A percentile compares a stretch with the other conserved stretches of the same genome.
Conservation (phyloP, 805 yeast genomes). For the Sugiyamaella qingdaonensis region DNA sequence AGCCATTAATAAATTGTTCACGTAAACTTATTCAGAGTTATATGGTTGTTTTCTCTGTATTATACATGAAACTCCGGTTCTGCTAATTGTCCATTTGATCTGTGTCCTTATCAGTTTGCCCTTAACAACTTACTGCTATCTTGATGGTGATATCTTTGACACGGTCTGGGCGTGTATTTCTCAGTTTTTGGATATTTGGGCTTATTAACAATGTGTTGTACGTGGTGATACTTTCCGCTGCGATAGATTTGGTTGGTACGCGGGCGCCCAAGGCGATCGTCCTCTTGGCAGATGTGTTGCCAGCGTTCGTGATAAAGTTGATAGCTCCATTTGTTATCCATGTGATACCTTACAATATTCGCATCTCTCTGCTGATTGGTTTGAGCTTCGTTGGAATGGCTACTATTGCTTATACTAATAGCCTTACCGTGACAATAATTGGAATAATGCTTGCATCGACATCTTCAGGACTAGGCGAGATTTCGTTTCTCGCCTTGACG, state of each 20-base stretch:
- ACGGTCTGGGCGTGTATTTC: constrained; percentile 10
- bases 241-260: constrained; percentile 85
- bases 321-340: constrained; percentile 79
- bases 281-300: constrained; percentile 79
- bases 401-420: constrained; percentile 46
- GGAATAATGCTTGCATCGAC: constrained; percentile 79
- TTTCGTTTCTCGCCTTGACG: constrained; percentile 81
- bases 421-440: constrained; percentile 42
- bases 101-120: too few relatives aligned
- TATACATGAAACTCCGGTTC: too few relatives aligned
- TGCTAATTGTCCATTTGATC: too few relatives aligned
- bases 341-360: constrained; percentile 48
- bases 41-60: too few relatives aligned
- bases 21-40: too few relatives aligned
- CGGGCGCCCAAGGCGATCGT: constrained; percentile 80
- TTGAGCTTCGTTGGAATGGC: constrained; percentile 75
- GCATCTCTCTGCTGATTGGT: constrained; percentile 53
- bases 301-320: constrained; percentile 69
- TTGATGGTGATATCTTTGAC: neutral
- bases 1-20: too few relatives aligned
- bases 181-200: constrained; percentile 76
- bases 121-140: too few relatives aligned
- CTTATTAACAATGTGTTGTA: constrained; percentile 82
- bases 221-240: constrained; percentile 88
- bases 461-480: constrained; percentile 87